These are phyloP conservation scores for Kodamaea jinghongensis DNA, from an alignment of 805 yeast genomes.

Conservation along the genomic window DNA sequence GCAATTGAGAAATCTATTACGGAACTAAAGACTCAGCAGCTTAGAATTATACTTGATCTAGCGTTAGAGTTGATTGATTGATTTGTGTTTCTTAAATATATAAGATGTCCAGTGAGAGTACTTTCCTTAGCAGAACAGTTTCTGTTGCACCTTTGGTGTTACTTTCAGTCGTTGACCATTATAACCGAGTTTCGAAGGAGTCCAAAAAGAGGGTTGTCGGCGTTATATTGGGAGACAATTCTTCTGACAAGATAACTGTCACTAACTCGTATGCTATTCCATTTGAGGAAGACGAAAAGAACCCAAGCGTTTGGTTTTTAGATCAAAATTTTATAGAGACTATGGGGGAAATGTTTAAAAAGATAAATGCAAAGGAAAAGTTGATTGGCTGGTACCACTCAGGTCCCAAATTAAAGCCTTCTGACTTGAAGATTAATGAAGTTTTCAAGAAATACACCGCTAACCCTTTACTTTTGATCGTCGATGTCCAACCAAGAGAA, in stretches of 20 bases:
- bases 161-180: slow-evolving; percentile 92
- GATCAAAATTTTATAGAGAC: slow-evolving; percentile 95
- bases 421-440: slow-evolving; percentile 90
- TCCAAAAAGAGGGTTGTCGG: slow-evolving; percentile 86
- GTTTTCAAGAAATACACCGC: slow-evolving; percentile 76
- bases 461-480: slow-evolving; percentile 81
- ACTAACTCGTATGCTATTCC: slow-evolving; percentile 96
- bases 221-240: slow-evolving; percentile 82
- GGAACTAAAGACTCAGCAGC: too few relatives aligned
- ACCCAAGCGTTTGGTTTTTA: slow-evolving; percentile 91
- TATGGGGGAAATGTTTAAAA: slow-evolving; percentile 97
- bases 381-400: slow-evolving; percentile 99
- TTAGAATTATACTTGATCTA: too few relatives aligned
- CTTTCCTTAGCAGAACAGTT: slow-evolving; percentile 54
- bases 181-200: slow-evolving; percentile 75
- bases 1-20: background rate
- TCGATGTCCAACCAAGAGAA: slow-evolving; percentile 80
- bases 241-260: slow-evolving; percentile 58
- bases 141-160: slow-evolving; percentile 95
- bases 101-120: slow-evolving; percentile 34
- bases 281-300: slow-evolving; percentile 93
- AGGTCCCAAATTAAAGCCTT: slow-evolving; percentile 86
- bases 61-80: too few relatives aligned
- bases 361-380: slow-evolving; percentile 95
- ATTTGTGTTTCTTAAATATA: too few relatives aligned